A percentile compares a stretch with the other conserved stretches of the same genome.
Conservation (phyloP, 2,329 filamentous ascomycete genomes). For the Cercospora zeina region DNA sequence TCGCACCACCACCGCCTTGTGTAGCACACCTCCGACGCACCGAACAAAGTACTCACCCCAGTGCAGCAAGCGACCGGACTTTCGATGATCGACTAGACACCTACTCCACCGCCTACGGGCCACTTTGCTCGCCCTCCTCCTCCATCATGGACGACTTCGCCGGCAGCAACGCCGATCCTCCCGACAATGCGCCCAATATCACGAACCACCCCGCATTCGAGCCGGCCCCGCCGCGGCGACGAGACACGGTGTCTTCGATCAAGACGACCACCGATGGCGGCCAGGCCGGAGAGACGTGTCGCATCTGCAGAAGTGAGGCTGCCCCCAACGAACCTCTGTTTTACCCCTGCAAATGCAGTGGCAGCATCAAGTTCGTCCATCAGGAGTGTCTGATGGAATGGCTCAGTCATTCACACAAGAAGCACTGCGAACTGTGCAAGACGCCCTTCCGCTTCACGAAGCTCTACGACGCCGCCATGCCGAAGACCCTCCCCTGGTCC, state of each 20-base stretch:
- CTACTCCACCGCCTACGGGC: slow-evolving; percentile 5
- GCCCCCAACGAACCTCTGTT: slow-evolving; percentile 82
- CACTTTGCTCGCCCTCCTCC: not conserved
- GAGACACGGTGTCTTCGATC: slow-evolving; percentile 31
- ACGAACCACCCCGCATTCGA: slow-evolving; percentile 56
- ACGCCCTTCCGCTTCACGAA: slow-evolving; percentile 98
- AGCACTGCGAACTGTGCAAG: slow-evolving; percentile 99
- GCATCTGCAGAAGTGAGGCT: slow-evolving; percentile 91
- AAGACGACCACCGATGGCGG: slow-evolving; percentile 26
- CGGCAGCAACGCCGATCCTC: not conserved
- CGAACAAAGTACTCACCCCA: not conserved
- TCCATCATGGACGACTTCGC: slow-evolving; percentile 23
- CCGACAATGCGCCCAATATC: slow-evolving; percentile 43
- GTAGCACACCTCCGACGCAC: not conserved
- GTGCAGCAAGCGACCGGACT: not conserved
- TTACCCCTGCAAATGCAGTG: slow-evolving; percentile 97
- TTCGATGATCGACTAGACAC: slow-evolving; percentile 11
- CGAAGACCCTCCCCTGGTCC: slow-evolving; percentile 72
- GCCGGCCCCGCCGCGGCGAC: slow-evolving; percentile 38
- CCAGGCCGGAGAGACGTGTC: slow-evolving; percentile 78
- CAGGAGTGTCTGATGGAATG: slow-evolving; percentile 98
- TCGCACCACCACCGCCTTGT: not conserved
- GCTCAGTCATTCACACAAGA: slow-evolving; percentile 98
- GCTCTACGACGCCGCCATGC: slow-evolving; percentile 94
- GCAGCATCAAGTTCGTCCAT: slow-evolving; percentile 97